phyloP scores from a whole-genome alignment of 306 rosid species.

The Vachellia pachyceras region DNA sequence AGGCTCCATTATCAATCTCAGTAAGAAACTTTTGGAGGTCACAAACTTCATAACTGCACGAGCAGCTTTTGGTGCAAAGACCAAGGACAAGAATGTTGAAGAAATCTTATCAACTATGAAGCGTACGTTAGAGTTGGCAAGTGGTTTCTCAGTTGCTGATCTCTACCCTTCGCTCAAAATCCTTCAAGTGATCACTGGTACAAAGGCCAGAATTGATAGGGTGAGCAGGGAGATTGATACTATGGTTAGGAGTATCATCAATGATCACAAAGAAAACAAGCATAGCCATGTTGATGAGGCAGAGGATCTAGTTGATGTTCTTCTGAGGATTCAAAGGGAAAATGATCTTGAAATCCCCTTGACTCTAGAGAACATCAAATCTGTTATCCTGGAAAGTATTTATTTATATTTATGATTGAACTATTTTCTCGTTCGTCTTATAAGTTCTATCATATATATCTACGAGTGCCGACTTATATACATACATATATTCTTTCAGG shows the following conservation, averaged over 20 bases:
- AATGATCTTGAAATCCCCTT: not conserved
- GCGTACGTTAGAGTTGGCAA: not conserved
- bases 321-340: not conserved
- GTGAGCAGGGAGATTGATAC: not conserved
- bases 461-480: no score
- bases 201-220: not conserved
- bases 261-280: not conserved
- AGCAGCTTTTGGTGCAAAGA: constrained; percentile 12
- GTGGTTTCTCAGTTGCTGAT: not conserved
- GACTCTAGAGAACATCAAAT: not conserved
- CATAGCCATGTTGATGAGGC: not conserved
- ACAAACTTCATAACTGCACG: not conserved
- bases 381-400: not conserved
- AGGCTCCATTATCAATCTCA: not conserved
- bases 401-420: not conserved
- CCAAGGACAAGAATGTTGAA: not conserved
- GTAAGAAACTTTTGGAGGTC: not conserved
- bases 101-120: not conserved
- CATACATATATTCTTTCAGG: not conserved
- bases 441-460: no score
- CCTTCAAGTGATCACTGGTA: not conserved
- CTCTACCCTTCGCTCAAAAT: not conserved
- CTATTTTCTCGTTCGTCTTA: not conserved
- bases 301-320: not conserved
- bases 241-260: not conserved